phyloP scores from a whole-genome alignment of 176 grass and related monocot species.

The Avena insularis region DNA sequence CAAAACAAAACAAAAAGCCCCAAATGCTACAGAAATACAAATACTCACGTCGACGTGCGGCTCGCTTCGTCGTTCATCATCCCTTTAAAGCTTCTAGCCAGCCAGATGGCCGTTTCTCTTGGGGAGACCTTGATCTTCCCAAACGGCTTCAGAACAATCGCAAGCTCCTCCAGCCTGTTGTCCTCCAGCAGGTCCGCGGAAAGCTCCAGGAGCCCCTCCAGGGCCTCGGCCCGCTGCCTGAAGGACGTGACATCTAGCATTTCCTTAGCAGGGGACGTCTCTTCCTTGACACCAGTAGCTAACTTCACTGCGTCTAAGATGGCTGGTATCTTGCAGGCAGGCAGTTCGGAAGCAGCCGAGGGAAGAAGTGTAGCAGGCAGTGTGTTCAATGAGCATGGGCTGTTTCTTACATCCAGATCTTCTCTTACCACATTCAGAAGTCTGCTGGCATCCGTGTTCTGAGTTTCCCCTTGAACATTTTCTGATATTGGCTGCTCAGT shows the following conservation, averaged over 20 bases:
- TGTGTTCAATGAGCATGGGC: slow-evolving; percentile 42
- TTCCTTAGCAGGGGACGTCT: slow-evolving; percentile 67
- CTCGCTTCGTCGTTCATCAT: slow-evolving; percentile 87
- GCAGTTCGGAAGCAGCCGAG: slow-evolving; percentile 14
- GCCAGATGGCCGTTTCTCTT: slow-evolving; percentile 93
- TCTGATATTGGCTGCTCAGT: slow-evolving; percentile 51
- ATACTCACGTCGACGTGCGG: slow-evolving; percentile 41
- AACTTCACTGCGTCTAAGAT: slow-evolving; percentile 45
- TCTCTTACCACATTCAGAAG: slow-evolving; percentile 63
- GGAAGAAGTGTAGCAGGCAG: slow-evolving; percentile 31
- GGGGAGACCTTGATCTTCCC: slow-evolving; percentile 98
- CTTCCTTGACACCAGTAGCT: slow-evolving; percentile 53
- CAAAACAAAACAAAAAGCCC: slow-evolving; percentile 16
- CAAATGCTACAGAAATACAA: not conserved
- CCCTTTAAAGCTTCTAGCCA: slow-evolving; percentile 98
- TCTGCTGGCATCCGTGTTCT: slow-evolving; percentile 48
- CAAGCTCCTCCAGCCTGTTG: slow-evolving; percentile 82
- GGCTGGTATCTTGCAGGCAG: slow-evolving; percentile 32
- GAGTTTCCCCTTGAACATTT: slow-evolving; percentile 36
- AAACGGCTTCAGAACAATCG: slow-evolving; percentile 95
- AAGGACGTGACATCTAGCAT: slow-evolving; percentile 91
- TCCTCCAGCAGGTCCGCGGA: slow-evolving; percentile 83
- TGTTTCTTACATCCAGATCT: slow-evolving; percentile 58
- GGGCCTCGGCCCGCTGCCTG: slow-evolving; percentile 91
- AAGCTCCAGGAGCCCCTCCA: slow-evolving; percentile 94